Conservation (phyloP, 2,329 filamentous ascomycete species). For the Aspergillus sojae region DNA sequence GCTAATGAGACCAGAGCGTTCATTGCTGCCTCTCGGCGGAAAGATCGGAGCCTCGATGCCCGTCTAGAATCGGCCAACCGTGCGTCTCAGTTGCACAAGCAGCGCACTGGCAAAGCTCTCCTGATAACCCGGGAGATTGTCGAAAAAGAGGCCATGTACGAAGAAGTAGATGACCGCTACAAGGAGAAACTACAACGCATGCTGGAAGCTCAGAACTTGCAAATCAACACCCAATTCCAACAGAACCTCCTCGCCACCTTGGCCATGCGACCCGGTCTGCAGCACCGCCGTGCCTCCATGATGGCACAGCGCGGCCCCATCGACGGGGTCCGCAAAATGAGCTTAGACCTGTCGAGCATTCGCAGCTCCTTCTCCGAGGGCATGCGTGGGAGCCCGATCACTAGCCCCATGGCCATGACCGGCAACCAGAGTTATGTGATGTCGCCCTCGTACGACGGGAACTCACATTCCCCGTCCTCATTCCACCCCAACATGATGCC, state of each 20-base stretch:
- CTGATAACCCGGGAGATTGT: constrained; percentile 86
- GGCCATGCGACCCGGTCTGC: constrained; percentile 26
- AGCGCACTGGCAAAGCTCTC: constrained; percentile 79
- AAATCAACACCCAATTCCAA: constrained; percentile 42
- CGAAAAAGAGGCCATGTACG: constrained; percentile 91
- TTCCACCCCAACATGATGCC: constrained; percentile 23
- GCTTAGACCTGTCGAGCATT: constrained; percentile 35
- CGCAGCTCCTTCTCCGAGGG: constrained; percentile 31
- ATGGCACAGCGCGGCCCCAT: constrained; percentile 30
- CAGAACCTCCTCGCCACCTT: constrained; percentile 41
- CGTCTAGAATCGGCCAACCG: constrained; percentile 82
- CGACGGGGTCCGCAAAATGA: constrained; percentile 38
- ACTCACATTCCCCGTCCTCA: constrained; percentile 25
- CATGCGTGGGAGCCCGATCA: constrained; percentile 25
- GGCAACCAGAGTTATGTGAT: constrained; percentile 27
- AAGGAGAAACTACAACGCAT: constrained; percentile 44
- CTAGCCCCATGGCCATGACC: constrained; percentile 28
- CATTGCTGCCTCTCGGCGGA: constrained; percentile 84
- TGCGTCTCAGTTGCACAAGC: constrained; percentile 89
- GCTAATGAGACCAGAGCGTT: constrained; percentile 66
- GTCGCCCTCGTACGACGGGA: constrained; percentile 30
- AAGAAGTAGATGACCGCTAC: constrained; percentile 83
- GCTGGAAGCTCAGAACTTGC: constrained; percentile 41
- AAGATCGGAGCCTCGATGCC: constrained; percentile 84
- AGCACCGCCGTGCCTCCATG: constrained; percentile 32